Base-by-base conservation (phyloP, 495 filamentous ascomycete species). In the Aspergillus diversus region DNA sequence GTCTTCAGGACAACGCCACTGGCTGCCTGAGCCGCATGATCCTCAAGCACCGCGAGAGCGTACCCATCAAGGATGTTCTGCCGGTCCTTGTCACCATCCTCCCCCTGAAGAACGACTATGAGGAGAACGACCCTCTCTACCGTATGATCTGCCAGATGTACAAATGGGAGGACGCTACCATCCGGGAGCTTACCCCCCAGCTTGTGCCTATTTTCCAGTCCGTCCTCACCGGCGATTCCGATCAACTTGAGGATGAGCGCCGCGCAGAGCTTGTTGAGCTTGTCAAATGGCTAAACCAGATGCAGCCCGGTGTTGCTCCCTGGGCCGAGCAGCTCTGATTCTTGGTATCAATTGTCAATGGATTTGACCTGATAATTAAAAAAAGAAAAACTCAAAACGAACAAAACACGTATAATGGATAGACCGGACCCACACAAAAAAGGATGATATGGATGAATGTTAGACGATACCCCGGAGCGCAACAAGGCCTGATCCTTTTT, bases 1-100 rank as follows among this genome's bases (percentile, higher is more conserved):
- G 93, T 37, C 83, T 93, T 50, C 86, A 92, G 68, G 96, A 98
- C 77, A 99, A 99, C 69, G 91, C 96, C 37, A 92, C 92, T 5
- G 95, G 95, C 39, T 98, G 96, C 74, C 82, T 98, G 33, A 87
- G 85, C 70, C 90, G 95, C 63, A 93, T 99, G 91, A 96, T 97
- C 72, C 84, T 90, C 71, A 87, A 87, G 60, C 85, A 92, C 71
- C 89, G 90, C 11, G 87, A 92, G 52, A 85, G 84, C 56, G 86
- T 97, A 7, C 93, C 93, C 5, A 80, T 92, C 60, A 76, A 83
- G 59, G 87, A 96, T 11, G 90, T 97, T 17, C 83, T 99, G 1
- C 93, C 93, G 31, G 87, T 84, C 4, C 81, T 99, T 47, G 85
- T 95, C 17, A 82, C 81, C 57, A 82, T 95, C 12, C 82, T 99